Evolutionary conservation across 2,329 filamentous ascomycete genomes (phyloP).

Genomic region (Aspergillus terreus): DNA sequence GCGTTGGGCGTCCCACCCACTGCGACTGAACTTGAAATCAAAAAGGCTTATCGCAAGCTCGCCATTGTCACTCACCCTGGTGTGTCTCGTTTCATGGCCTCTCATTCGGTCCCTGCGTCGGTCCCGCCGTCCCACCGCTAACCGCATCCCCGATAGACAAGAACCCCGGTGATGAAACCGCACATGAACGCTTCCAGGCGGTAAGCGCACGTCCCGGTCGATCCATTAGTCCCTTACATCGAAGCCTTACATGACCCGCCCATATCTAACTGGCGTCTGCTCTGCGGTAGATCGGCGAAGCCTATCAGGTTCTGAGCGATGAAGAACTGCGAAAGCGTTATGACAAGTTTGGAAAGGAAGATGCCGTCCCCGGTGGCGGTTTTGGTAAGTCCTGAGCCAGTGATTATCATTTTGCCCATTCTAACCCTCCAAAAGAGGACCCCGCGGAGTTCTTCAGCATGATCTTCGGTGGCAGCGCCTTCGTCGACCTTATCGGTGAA

Average conservation of each 20-base stretch:
- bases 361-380: conserved; percentile 82
- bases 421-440: conserved; percentile 57
- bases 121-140: conserved; percentile 6
- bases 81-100: conserved; percentile 32
- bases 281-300: conserved; percentile 58
- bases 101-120: conserved; percentile 11
- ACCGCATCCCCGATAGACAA: conserved; percentile 62
- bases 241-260: background rate
- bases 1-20: conserved; percentile 77
- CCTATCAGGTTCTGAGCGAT: conserved; percentile 78
- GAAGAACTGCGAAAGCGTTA: conserved; percentile 83
- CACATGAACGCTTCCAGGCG: conserved; percentile 89
- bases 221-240: conserved; percentile 1
- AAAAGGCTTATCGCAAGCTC: conserved; percentile 92
- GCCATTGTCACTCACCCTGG: conserved; percentile 91
- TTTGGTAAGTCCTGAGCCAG: conserved; percentile 58
- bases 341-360: conserved; percentile 95
- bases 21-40: conserved; percentile 88
- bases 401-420: background rate
- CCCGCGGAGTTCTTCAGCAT: conserved; percentile 96
- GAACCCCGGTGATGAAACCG: conserved; percentile 92
- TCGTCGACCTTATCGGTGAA: conserved; percentile 94
- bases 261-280: background rate
- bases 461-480: conserved; percentile 96
- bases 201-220: conserved; percentile 43